These are phyloP conservation scores for Orobanche coerulescens DNA, from an alignment of 257 asterid species.

Conservation along the genomic window DNA sequence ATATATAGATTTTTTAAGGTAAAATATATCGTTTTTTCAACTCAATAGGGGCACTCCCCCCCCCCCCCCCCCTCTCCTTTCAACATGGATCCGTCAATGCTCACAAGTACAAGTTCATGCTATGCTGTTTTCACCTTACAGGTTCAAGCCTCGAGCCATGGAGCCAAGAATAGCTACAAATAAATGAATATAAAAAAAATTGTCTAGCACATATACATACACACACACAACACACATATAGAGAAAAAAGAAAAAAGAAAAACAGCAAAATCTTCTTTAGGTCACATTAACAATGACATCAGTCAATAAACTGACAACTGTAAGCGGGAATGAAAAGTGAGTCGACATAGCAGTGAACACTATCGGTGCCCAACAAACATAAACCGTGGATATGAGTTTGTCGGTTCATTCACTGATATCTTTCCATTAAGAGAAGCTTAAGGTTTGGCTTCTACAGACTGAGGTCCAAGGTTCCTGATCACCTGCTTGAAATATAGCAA, in stretches of 20 bases:
- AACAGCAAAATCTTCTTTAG: not conserved
- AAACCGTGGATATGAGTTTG: not conserved
- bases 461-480: not conserved
- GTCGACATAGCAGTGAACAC: not conserved
- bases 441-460: not conserved
- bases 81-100: no score
- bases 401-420: not conserved
- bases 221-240: not conserved
- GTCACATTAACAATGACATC: not conserved
- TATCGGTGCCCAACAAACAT: not conserved
- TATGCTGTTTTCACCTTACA: not conserved
- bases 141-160: constrained; percentile 11
- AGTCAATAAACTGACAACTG: not conserved
- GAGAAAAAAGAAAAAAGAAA: not conserved
- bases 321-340: not conserved
- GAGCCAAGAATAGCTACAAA: not conserved
- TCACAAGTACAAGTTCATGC: not conserved
- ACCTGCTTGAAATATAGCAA: constrained; percentile 21
- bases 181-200: not conserved
- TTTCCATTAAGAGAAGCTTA: constrained; percentile 13
- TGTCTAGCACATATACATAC: not conserved
- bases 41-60: no score
- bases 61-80: no score
- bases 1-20: no score
- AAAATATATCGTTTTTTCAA: no score